These are phyloP conservation scores for Pezicula carpinea DNA, from an alignment of 2,329 filamentous ascomycete species.

Conservation along the genomic window DNA sequence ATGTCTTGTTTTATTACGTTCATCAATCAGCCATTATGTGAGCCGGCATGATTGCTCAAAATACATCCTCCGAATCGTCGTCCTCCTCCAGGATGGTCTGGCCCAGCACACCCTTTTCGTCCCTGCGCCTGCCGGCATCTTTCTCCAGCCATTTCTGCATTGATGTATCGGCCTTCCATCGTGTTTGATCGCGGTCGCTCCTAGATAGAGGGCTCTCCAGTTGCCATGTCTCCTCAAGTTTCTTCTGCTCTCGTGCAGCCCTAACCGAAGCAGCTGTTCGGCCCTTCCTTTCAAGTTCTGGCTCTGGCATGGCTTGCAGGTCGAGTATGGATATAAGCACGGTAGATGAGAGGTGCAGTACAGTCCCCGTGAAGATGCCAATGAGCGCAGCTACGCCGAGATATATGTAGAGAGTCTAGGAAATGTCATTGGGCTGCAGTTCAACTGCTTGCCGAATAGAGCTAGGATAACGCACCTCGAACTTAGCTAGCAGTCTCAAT, in stretches of 20 bases:
- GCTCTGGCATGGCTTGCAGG: slow-evolving; percentile 27
- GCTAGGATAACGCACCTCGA: slow-evolving; percentile 21
- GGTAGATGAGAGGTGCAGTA: slow-evolving; percentile 52
- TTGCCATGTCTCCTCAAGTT: slow-evolving; percentile 20
- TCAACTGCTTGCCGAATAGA: background rate
- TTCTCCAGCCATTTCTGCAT: slow-evolving; percentile 24
- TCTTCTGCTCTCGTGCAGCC: slow-evolving; percentile 20
- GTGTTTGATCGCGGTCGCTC: slow-evolving; percentile 5
- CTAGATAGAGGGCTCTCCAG: slow-evolving; percentile 5
- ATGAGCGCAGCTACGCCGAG: slow-evolving; percentile 63
- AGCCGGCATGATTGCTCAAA: slow-evolving; percentile 11
- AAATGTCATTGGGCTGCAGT: slow-evolving; percentile 8
- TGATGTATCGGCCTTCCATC: slow-evolving; percentile 8
- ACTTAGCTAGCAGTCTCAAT: slow-evolving; percentile 21
- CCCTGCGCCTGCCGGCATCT: slow-evolving; percentile 17
- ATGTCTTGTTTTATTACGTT: background rate
- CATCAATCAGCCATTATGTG: background rate
- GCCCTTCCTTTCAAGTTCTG: slow-evolving; percentile 12
- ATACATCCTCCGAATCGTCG: slow-evolving; percentile 46
- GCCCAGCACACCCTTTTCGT: slow-evolving; percentile 45
- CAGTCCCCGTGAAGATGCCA: slow-evolving; percentile 58
- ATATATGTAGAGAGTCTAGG: slow-evolving; percentile 40
- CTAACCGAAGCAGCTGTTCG: slow-evolving; percentile 20
- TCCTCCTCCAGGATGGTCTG: slow-evolving; percentile 72
- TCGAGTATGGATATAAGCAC: slow-evolving; percentile 48